These are phyloP conservation scores for Oryza brachyantha DNA, from an alignment of 176 grass and related monocot species.

Conservation along the genomic window DNA sequence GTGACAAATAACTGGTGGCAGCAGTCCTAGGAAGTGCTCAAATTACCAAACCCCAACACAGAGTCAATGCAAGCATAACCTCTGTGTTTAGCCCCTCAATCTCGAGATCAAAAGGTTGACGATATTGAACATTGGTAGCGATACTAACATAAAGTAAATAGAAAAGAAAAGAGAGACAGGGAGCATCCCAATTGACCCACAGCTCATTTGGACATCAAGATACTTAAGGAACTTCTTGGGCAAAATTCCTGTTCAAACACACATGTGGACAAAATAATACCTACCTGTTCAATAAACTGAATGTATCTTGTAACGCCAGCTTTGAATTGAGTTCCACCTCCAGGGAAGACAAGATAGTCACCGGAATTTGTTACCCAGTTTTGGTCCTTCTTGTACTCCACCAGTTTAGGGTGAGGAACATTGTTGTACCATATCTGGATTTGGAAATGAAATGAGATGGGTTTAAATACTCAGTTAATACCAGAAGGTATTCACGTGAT, in stretches of 20 bases:
- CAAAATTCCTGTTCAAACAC: not conserved
- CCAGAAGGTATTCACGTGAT: not conserved
- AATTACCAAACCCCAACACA: not conserved
- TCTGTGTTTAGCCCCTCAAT: not conserved
- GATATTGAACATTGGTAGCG: not conserved
- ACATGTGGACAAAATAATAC: slow-evolving; percentile 13
- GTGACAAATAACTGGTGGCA: not conserved
- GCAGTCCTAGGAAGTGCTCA: not conserved
- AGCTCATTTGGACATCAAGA: slow-evolving; percentile 10
- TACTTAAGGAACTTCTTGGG: not conserved
- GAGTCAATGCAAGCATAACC: not conserved
- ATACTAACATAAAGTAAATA: not conserved
- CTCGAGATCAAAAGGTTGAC: not conserved
- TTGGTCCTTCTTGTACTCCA: slow-evolving; percentile 93
- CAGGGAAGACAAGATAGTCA: slow-evolving; percentile 88
- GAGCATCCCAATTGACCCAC: not conserved
- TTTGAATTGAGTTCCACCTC: slow-evolving; percentile 95
- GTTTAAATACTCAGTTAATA: not conserved
- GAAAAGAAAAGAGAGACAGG: not conserved
- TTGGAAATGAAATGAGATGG: slow-evolving; percentile 10
- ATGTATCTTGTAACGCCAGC: slow-evolving; percentile 76
- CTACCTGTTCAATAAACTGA: slow-evolving; percentile 82
- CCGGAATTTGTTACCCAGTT: slow-evolving; percentile 75
- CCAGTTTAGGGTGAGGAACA: slow-evolving; percentile 88
- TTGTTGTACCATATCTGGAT: slow-evolving; percentile 94